phyloP scores from a whole-genome alignment of 345 rosid genomes.

The Streptanthus diversifolius region DNA sequence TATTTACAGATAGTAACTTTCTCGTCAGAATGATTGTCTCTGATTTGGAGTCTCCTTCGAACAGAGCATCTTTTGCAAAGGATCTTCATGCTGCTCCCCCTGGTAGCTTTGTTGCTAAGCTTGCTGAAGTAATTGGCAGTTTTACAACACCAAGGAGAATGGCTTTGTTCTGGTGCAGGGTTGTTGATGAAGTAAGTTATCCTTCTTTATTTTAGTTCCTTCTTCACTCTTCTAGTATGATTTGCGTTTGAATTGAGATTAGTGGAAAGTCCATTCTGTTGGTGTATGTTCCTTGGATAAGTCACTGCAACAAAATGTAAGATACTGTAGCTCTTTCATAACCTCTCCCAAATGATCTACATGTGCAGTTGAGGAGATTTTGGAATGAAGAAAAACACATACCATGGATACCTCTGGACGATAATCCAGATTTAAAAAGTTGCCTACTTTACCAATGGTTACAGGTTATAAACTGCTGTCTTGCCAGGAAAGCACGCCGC shows the following conservation, averaged over 20 bases:
- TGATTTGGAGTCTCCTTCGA: constrained; percentile 42
- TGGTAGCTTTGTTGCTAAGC: constrained; percentile 65
- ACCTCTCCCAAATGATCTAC: constrained; percentile 14
- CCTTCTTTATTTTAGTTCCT: neutral
- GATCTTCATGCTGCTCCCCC: constrained; percentile 91
- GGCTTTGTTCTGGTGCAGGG: constrained; percentile 84
- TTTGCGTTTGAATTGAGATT: neutral
- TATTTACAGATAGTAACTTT: constrained; percentile 71
- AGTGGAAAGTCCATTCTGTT: constrained; percentile 3
- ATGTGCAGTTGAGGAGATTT: constrained; percentile 69
- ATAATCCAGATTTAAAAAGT: constrained; percentile 74
- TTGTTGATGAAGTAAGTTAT: constrained; percentile 74
- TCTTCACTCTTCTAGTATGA: constrained; percentile 5
- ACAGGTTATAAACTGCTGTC: constrained; percentile 90
- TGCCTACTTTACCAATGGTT: constrained; percentile 82
- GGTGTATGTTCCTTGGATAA: constrained; percentile 1
- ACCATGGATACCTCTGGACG: constrained; percentile 76
- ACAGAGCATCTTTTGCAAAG: constrained; percentile 47
- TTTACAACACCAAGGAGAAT: constrained; percentile 67
- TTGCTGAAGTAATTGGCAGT: constrained; percentile 93
- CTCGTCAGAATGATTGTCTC: constrained; percentile 63
- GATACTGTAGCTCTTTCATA: constrained; percentile 4
- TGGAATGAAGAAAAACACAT: constrained; percentile 73
- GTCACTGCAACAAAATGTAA: neutral
- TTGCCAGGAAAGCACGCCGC: constrained; percentile 68